These are phyloP conservation scores for Boehmeria nivea DNA, from an alignment of 306 rosid genomes.

Conservation along the genomic window DNA sequence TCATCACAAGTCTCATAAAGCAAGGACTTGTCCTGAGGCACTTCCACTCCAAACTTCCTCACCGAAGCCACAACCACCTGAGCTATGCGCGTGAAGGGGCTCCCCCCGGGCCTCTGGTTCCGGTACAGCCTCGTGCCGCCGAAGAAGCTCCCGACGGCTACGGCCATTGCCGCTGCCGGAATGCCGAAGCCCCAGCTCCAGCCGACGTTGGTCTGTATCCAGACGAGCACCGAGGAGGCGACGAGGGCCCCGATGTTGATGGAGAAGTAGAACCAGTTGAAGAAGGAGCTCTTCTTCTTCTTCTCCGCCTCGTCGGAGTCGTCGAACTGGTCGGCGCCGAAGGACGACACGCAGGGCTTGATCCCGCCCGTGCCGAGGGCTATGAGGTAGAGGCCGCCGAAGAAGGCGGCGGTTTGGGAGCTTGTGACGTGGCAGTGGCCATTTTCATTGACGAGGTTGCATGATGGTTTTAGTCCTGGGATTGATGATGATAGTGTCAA, in stretches of 20 bases:
- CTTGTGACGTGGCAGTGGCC: constrained; percentile 15
- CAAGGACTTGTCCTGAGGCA: constrained; percentile 18
- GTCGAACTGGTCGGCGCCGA: constrained; percentile 21
- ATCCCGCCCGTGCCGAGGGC: constrained; percentile 25
- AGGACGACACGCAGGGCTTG: constrained; percentile 11
- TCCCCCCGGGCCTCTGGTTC: constrained; percentile 22
- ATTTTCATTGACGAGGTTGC: not conserved
- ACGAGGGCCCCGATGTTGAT: constrained; percentile 22
- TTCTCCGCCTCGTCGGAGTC: constrained; percentile 16
- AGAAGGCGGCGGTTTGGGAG: constrained; percentile 14
- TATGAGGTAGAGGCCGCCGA: constrained; percentile 19
- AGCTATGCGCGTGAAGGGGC: constrained; percentile 24
- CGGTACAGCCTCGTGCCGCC: constrained; percentile 17
- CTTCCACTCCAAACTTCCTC: constrained; percentile 3
- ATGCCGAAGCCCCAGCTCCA: constrained; percentile 27
- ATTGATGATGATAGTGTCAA: constrained; percentile 22
- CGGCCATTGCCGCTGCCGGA: constrained; percentile 24
- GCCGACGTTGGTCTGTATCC: constrained; percentile 25
- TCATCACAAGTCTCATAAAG: constrained; percentile 18
- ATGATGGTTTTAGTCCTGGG: constrained; percentile 20
- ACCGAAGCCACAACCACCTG: constrained; percentile 23
- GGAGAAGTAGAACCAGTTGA: constrained; percentile 21
- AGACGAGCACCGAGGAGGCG: constrained; percentile 25
- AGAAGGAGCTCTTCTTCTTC: constrained; percentile 15
- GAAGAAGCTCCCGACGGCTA: constrained; percentile 24